Evolutionary conservation across 768 basidiomycete species (phyloP).

Genomic region (Leccinum subtestaceum): DNA sequence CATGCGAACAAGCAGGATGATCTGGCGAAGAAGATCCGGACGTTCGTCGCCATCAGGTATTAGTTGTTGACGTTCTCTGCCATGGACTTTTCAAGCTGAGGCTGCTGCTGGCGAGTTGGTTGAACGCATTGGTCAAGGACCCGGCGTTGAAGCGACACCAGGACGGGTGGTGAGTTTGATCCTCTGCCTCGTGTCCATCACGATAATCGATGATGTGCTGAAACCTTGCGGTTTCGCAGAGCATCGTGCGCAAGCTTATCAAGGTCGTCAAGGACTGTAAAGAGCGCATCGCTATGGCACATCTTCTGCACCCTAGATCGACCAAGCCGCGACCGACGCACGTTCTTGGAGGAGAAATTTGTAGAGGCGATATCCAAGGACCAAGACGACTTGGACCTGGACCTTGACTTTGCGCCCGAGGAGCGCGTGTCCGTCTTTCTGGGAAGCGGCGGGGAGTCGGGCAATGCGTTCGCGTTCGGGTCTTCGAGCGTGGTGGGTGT

Average conservation of each 20-base stretch:
- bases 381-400: slow-evolving; percentile 70
- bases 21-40: slow-evolving; percentile 70
- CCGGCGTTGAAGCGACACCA: slow-evolving; percentile 62
- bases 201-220: slow-evolving; percentile 5
- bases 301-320: slow-evolving; percentile 26
- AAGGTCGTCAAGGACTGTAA: no score
- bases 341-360: slow-evolving; percentile 58
- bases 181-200: not conserved
- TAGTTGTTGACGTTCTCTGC: slow-evolving; percentile 90
- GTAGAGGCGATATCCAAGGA: slow-evolving; percentile 50
- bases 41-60: slow-evolving; percentile 85
- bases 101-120: slow-evolving; percentile 68
- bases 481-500: no score
- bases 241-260: no score
- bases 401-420: slow-evolving; percentile 70
- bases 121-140: slow-evolving; percentile 74
- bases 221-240: slow-evolving; percentile 6
- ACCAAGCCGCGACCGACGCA: slow-evolving; percentile 40
- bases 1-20: slow-evolving; percentile 44
- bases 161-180: slow-evolving; percentile 59
- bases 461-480: slow-evolving; percentile 50
- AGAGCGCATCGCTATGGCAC: no score
- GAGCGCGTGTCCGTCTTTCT: slow-evolving; percentile 41
- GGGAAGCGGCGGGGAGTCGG: slow-evolving; percentile 38
- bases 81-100: slow-evolving; percentile 77